phyloP scores from a whole-genome alignment of 768 basidiomycete species.

The Collybia mongolica region DNA sequence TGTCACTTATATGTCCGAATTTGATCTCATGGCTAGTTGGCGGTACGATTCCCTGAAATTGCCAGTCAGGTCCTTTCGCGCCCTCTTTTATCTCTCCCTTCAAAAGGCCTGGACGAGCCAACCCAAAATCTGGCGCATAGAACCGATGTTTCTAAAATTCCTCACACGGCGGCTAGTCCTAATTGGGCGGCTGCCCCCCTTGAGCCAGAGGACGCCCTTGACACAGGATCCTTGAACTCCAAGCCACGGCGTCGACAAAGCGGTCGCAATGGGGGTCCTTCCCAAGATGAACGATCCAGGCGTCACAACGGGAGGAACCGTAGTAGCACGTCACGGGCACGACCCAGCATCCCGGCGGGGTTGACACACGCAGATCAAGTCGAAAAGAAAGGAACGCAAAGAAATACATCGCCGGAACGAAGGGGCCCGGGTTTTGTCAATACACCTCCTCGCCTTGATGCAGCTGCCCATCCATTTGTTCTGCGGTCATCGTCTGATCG shows the following conservation, averaged over 20 bases:
- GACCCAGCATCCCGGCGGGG: no score
- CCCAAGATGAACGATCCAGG: no score
- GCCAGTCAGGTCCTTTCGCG: conserved; percentile 28
- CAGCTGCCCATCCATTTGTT: no score
- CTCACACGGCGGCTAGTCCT: conserved; percentile 10
- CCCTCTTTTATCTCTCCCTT: conserved; percentile 20
- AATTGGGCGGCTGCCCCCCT: conserved; percentile 13
- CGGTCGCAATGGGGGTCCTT: neutral
- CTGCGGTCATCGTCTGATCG: no score
- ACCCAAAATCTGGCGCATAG: neutral
- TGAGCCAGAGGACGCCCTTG: neutral
- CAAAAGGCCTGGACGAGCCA: neutral
- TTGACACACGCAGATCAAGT: no score
- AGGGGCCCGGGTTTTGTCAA: no score
- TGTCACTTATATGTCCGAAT: no score
- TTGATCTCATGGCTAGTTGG: conserved; percentile 23
- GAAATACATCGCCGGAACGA: no score
- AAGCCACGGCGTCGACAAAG: neutral
- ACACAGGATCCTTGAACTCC: neutral
- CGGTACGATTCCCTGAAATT: conserved; percentile 29
- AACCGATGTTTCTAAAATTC: conserved; percentile 1
- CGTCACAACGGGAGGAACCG: no score
- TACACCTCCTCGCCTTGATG: no score
- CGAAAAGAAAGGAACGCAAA: no score
- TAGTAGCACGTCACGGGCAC: no score